Evolutionary conservation across 257 asterid species (phyloP).

Genomic region (Fraxinus cuspidata): DNA sequence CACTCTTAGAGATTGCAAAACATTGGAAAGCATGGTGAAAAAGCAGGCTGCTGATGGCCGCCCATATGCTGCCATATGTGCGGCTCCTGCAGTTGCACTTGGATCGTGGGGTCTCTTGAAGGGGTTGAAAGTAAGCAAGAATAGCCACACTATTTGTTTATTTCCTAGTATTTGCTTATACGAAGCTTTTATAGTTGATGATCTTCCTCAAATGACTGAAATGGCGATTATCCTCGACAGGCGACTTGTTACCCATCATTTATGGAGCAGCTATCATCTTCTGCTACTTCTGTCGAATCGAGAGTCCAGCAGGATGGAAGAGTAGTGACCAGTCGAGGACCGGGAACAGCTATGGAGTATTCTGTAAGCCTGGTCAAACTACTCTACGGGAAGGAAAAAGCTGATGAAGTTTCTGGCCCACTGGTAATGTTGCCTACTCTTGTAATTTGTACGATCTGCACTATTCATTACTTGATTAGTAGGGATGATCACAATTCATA

Average conservation of each 20-base stretch:
- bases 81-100: conserved; percentile 93
- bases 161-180: not conserved
- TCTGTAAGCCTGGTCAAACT: conserved; percentile 77
- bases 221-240: conserved; percentile 38
- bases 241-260: conserved; percentile 94
- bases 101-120: conserved; percentile 91
- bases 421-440: conserved; percentile 47
- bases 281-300: conserved; percentile 73
- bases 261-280: conserved; percentile 71
- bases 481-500: not conserved
- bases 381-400: conserved; percentile 78
- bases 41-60: conserved; percentile 70
- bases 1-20: conserved; percentile 68
- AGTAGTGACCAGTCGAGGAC: conserved; percentile 93
- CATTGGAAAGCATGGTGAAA: conserved; percentile 68
- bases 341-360: conserved; percentile 90
- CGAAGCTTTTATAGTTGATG: not conserved
- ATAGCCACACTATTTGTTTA: not conserved
- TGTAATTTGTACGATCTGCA: not conserved
- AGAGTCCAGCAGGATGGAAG: conserved; percentile 85
- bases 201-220: conserved; percentile 15
- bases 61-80: conserved; percentile 88
- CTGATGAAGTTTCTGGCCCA: conserved; percentile 81
- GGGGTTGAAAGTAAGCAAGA: conserved; percentile 65
- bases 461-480: not conserved